Base-by-base conservation (phyloP, 2,329 filamentous ascomycete genomes). In the Akanthomyces uredinophilus region DNA sequence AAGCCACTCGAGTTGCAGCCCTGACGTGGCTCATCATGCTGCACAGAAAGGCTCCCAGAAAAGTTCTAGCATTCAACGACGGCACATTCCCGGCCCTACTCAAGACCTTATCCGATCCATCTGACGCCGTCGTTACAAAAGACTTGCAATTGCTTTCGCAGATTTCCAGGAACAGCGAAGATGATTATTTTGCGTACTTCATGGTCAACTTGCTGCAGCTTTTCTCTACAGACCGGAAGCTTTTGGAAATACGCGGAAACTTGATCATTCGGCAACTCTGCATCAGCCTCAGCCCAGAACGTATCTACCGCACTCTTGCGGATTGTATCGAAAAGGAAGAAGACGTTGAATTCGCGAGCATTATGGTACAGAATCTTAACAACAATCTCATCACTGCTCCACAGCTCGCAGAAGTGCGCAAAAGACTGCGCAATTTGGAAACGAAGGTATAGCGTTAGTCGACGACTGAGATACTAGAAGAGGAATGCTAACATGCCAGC, bases 291-390 rank as follows among this genome's bases (percentile, higher is more conserved):
- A 97, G 93, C 66, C 90, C 95, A 0, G 95, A 99, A 73, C 86
- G 93, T 51, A 99, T 99, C 63, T 99, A 98, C 71, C 87, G 95
- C 37, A 98, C 92, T 2, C 81, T 99, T 66, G 96, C 95, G 29
- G 95, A 99, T 69, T 97, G 95, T 68, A 90, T 99, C 11, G 95
- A 98, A 74, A 96, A 93, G 71, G 95, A 99, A 74, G 95, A 98
- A 76, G 95, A 99, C 72, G 87, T 99, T 47, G 96, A 99, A 73
- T 99, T 99, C 75, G 94, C 95, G 18, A 97, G 94, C 72, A 98
- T 99, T 69, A 99, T 99, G 95, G 92, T 99, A 35, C 95, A 99
- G 74, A 98, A 98, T 70, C 82, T 99, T 58, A 99, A 99, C 78
- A 99, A 99, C 75, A 99, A 99, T 70, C 87, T 99, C 60, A 97